Evolutionary conservation across 805 yeast genomes (phyloP).

Genomic region (Saccharomycopsis vini): DNA sequence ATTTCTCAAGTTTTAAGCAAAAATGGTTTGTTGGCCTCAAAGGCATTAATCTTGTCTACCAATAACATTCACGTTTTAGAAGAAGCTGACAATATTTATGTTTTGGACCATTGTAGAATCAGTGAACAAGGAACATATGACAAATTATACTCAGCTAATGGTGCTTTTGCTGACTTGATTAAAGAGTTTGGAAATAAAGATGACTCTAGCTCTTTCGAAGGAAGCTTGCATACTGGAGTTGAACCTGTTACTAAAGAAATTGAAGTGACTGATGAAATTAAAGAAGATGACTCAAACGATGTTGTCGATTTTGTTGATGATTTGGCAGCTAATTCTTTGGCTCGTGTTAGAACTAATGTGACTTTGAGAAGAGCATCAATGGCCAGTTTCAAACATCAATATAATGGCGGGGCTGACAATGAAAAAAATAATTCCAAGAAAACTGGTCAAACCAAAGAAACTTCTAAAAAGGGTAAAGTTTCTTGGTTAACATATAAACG

Average conservation of each 20-base stretch:
- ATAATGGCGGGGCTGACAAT: slow-evolving; percentile 20
- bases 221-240: slow-evolving; percentile 24
- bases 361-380: slow-evolving; percentile 52
- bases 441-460: slow-evolving; percentile 42
- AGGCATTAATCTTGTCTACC: slow-evolving; percentile 50
- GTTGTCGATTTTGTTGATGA: slow-evolving; percentile 12
- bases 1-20: slow-evolving; percentile 39
- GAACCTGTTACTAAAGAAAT: slow-evolving; percentile 14
- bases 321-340: slow-evolving; percentile 4
- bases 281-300: slow-evolving; percentile 13
- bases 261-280: slow-evolving; percentile 13
- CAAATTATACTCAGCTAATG: slow-evolving; percentile 32
- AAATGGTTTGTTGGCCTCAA: slow-evolving; percentile 40
- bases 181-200: slow-evolving; percentile 16
- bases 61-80: slow-evolving; percentile 47
- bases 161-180: slow-evolving; percentile 23
- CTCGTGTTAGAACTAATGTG: slow-evolving; percentile 3
- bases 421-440: slow-evolving; percentile 22
- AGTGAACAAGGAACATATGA: slow-evolving; percentile 49
- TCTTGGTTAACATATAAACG: slow-evolving; percentile 41
- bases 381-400: slow-evolving; percentile 44
- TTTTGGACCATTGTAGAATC: slow-evolving; percentile 46
- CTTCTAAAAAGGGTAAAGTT: slow-evolving; percentile 54
- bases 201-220: slow-evolving; percentile 13
- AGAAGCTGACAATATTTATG: slow-evolving; percentile 52